These are phyloP conservation scores for Debaryomyces singareniensis DNA, from an alignment of 1,139 yeast genomes.

Conservation along the genomic window DNA sequence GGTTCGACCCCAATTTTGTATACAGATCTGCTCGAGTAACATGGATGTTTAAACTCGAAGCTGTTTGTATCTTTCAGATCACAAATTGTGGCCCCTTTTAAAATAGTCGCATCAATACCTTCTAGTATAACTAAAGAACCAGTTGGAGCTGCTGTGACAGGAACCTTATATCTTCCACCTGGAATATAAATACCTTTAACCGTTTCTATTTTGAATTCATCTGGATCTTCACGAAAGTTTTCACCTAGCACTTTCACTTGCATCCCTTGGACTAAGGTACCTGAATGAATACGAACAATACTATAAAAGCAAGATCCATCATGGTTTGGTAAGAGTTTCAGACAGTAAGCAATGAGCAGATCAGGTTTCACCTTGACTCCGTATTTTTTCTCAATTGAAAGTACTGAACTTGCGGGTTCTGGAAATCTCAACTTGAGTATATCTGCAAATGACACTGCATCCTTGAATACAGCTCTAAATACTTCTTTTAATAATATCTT, in stretches of 20 bases:
- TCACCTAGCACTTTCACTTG: constrained; percentile 56
- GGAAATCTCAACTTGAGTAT: background rate
- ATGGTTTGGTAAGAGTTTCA: constrained; percentile 52
- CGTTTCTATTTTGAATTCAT: constrained; percentile 42
- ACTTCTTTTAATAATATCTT: constrained; percentile 51
- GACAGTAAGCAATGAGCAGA: constrained; percentile 45
- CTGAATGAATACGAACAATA: constrained; percentile 57
- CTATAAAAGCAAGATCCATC: constrained; percentile 45
- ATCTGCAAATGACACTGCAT: constrained; percentile 13
- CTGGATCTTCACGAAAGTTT: constrained; percentile 42
- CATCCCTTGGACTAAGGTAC: constrained; percentile 45
- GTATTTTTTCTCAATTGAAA: background rate
- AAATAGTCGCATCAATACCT: constrained; percentile 52
- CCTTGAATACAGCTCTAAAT: constrained; percentile 49
- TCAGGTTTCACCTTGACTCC: too few species aligned
- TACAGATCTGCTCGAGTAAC: constrained; percentile 49
- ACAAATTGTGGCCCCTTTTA: constrained; percentile 55
- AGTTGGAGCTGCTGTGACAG: constrained; percentile 46
- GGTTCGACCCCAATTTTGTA: constrained; percentile 86
- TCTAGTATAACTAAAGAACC: constrained; percentile 66
- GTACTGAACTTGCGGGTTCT: background rate
- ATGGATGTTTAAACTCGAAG: constrained; percentile 32
- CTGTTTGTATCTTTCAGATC: constrained; percentile 8
- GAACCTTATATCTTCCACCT: constrained; percentile 66
- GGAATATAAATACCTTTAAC: constrained; percentile 51